Percentiles rank a stretch among this genome's conserved stretches.
Conservation (phyloP, 768 basidiomycete genomes). For the Phaeolepiota aurea region DNA sequence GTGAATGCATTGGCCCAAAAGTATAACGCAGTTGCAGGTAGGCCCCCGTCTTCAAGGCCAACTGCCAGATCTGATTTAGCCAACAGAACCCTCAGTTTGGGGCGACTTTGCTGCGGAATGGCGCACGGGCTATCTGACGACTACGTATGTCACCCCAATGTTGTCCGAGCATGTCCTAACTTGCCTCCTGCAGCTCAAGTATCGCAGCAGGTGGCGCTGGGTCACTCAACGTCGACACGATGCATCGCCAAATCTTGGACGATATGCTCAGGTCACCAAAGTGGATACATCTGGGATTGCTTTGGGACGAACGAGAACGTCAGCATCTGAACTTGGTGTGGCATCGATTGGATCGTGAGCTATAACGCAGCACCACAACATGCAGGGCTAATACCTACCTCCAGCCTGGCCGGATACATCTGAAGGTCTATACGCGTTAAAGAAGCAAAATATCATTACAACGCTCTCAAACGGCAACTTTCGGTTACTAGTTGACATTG, state of each 20-base stretch:
- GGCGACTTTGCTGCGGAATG: slow-evolving; percentile 45
- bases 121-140: slow-evolving; percentile 40
- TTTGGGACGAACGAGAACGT: slow-evolving; percentile 37
- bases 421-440: slow-evolving; percentile 39
- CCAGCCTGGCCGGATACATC: slow-evolving; percentile 52
- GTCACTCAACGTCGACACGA: slow-evolving; percentile 40
- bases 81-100: slow-evolving; percentile 29
- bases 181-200: slow-evolving; percentile 1
- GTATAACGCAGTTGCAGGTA: slow-evolving; percentile 16
- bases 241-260: slow-evolving; percentile 58
- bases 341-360: slow-evolving; percentile 50
- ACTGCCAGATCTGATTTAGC: too few relatives aligned
- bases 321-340: slow-evolving; percentile 40
- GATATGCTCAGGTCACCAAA: slow-evolving; percentile 36
- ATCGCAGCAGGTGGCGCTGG: slow-evolving; percentile 40
- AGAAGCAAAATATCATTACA: slow-evolving; percentile 40
- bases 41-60: too few relatives aligned
- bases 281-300: slow-evolving; percentile 40
- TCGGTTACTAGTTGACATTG: slow-evolving; percentile 54
- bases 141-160: slow-evolving; percentile 36
- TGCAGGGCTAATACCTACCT: too few relatives aligned
- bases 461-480: slow-evolving; percentile 61
- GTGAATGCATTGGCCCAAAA: slow-evolving; percentile 19
- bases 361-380: too few relatives aligned
- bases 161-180: too few relatives aligned